A percentile compares a stretch with the other conserved stretches of the same genome.
phyloP scores from a whole-genome alignment of 1,139 yeast genomes.

The Nakaseomyces bracarensis region DNA sequence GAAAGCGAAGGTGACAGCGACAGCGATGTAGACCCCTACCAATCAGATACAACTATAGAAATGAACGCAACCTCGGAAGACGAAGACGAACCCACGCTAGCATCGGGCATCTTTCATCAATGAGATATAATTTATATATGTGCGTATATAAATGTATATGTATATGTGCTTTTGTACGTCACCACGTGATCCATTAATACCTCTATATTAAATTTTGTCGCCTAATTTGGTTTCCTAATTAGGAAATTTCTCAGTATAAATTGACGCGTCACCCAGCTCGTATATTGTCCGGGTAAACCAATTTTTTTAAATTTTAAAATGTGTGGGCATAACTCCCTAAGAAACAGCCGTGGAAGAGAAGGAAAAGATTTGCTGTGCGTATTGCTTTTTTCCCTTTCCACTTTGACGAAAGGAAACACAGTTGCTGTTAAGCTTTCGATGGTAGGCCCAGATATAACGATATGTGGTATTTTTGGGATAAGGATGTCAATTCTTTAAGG shows the following conservation, averaged over 20 bases:
- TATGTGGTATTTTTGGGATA: no score
- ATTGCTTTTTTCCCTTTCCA: no score
- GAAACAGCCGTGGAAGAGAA: not conserved
- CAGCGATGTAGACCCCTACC: not conserved
- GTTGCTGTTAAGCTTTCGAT: no score
- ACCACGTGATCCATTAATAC: not conserved
- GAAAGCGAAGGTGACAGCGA: not conserved
- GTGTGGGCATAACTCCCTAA: not conserved
- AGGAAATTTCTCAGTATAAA: not conserved
- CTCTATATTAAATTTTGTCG: no score
- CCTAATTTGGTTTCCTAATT: not conserved
- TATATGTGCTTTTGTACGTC: not conserved
- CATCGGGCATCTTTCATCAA: not conserved
- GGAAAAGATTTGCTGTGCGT: not conserved
- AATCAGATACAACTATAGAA: not conserved
- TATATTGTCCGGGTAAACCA: no score
- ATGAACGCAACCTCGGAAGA: conserved; percentile 4
- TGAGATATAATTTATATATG: no score
- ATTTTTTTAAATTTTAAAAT: not conserved
- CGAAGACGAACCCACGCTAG: conserved; percentile 3
- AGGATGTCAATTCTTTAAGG: no score
- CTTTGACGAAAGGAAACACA: no score
- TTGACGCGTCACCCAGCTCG: not conserved
- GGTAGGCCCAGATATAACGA: no score
- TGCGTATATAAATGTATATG: not conserved